Evolutionary conservation across 805 yeast genomes (phyloP), one percentile per base, ranked within the genome.

Genomic region (Metschnikowia gelsemii): DNA sequence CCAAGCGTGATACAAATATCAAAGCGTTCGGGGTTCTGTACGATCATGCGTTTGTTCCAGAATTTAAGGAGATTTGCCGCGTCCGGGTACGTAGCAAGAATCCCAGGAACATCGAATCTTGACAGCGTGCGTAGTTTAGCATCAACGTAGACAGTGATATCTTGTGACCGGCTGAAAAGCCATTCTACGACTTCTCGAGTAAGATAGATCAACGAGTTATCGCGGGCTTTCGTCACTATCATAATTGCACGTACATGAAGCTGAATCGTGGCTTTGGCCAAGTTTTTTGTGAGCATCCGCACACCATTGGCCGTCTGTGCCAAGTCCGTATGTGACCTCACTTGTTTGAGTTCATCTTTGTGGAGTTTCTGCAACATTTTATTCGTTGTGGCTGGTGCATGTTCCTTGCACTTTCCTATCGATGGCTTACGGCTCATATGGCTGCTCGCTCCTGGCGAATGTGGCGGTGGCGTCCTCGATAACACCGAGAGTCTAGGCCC

Each of bases 161-260:
- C 68, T 26, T 55, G 55, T 22, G 63, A 59, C 18, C 64, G 50
- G 12, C 62, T 50, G 27, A 88, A 59, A 21, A 88, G 61, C 91
- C 93, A 89, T 53, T 80, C 87, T 1, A 87, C 82, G 50, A 89
- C 68, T 54, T 86, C 93, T 43, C 91, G 71, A 0, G 96, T 86
- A 33, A 87, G 66, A 54, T 78, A 81, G 5, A 85, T 79, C 38
- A 89, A 65, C 5, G 88, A 80, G 52, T 84, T 82, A 58, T 89
- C 96, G 40, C 95, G 73, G 1, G 95, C 93, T 61, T 88, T 88
- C n/a, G 96, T 88, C 14, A 89, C 89, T 11, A 88, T 78, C 79
- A 88, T 74, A 14, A 88, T 78, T 13, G 86, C 79, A 32, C 75
- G 74, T 14, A 85, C 80, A 41, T 83, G 82, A 16, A 88, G 62